phyloP scores from a whole-genome alignment of 2,329 filamentous ascomycete species.

The Plenodomus biglobosus region DNA sequence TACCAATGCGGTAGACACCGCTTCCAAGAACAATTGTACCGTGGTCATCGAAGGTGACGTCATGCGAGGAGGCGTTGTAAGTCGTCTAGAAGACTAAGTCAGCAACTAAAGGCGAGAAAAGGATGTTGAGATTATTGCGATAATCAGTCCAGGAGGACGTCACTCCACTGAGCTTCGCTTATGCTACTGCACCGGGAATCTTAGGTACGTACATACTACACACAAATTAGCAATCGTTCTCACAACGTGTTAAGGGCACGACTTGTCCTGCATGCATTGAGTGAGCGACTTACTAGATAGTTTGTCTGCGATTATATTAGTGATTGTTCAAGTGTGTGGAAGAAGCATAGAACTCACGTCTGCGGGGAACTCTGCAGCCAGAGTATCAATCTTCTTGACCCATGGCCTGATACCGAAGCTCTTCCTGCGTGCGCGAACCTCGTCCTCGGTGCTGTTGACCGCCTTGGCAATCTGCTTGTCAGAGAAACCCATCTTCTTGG shows the following conservation, averaged over 20 bases:
- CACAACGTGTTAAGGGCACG: too few relatives aligned
- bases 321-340: not conserved
- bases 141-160: not conserved
- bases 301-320: slow-evolving; percentile 1
- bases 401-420: slow-evolving; percentile 88
- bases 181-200: too few relatives aligned
- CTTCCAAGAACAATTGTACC: slow-evolving; percentile 87
- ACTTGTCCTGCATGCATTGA: too few relatives aligned
- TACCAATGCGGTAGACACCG: slow-evolving; percentile 96
- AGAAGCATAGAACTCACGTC: slow-evolving; percentile 47
- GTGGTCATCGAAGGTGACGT: slow-evolving; percentile 91
- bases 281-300: slow-evolving; percentile 5
- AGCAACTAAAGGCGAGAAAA: slow-evolving; percentile 2
- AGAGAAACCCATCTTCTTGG: slow-evolving; percentile 97
- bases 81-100: slow-evolving; percentile 73
- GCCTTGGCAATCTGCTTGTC: slow-evolving; percentile 91
- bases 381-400: slow-evolving; percentile 98
- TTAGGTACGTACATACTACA: too few relatives aligned
- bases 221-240: too few relatives aligned
- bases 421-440: slow-evolving; percentile 82
- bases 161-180: too few relatives aligned
- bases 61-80: slow-evolving; percentile 93
- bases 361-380: slow-evolving; percentile 71
- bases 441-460: slow-evolving; percentile 82
- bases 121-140: not conserved